Conservation (phyloP, 2,329 filamentous ascomycete genomes). For the Ophiocordyceps australis region DNA sequence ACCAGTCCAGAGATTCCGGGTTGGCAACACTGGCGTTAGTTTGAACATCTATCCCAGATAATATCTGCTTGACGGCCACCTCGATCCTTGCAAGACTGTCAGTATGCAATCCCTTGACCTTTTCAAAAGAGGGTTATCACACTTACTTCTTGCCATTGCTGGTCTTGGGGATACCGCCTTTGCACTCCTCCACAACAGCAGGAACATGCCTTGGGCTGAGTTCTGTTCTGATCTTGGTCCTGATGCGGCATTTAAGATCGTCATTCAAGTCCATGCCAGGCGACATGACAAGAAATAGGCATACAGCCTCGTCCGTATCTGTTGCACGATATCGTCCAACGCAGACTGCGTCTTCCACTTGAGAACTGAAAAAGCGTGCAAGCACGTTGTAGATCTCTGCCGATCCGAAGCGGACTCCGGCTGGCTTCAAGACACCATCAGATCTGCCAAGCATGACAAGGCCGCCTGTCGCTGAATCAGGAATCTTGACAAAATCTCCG, state of each 20-base stretch:
- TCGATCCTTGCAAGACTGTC: conserved; percentile 48
- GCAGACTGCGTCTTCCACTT: conserved; percentile 76
- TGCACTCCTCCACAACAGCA: conserved; percentile 61
- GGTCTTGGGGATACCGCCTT: conserved; percentile 70
- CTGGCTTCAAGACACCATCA: conserved; percentile 84
- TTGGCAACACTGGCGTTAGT: conserved; percentile 91
- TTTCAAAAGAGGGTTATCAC: not conserved
- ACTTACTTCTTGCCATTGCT: conserved; percentile 88
- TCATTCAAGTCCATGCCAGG: conserved; percentile 35
- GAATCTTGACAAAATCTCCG: conserved; percentile 66
- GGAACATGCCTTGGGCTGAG: conserved; percentile 84
- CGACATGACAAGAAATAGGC: conserved; percentile 70
- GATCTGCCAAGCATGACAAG: conserved; percentile 83
- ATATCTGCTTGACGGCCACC: conserved; percentile 87
- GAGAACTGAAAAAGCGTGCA: conserved; percentile 58
- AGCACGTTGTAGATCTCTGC: conserved; percentile 96
- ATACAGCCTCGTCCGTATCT: conserved; percentile 72
- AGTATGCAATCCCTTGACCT: conserved; percentile 1
- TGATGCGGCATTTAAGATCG: conserved; percentile 45
- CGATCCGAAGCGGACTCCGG: conserved; percentile 78
- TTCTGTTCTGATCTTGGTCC: conserved; percentile 51
- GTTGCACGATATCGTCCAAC: conserved; percentile 55
- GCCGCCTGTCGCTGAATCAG: conserved; percentile 52
- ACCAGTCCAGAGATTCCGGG: conserved; percentile 75
- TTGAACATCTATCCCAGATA: conserved; percentile 74